A percentile compares a stretch with the other conserved stretches of the same genome.
Conservation (phyloP, 2,329 filamentous ascomycete genomes). For the Colletotrichum sp. region DNA sequence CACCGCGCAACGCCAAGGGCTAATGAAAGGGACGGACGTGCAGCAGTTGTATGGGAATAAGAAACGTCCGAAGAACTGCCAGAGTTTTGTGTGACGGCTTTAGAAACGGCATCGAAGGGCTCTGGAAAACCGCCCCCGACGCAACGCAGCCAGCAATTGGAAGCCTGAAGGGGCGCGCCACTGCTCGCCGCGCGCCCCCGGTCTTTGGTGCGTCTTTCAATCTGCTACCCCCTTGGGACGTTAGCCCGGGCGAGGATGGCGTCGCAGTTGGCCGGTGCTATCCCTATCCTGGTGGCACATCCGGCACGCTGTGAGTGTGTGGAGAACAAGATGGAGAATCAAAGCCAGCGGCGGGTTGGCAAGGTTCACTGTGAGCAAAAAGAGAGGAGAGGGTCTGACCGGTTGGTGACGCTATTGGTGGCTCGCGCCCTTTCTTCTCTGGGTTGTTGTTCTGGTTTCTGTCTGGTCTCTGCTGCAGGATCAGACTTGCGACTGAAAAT, state of each 20-base stretch:
- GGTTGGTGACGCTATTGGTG: conserved; percentile 1
- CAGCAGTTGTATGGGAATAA: not conserved
- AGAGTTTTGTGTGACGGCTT: conserved; percentile 10
- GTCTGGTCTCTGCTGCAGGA: not conserved
- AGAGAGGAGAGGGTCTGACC: not conserved
- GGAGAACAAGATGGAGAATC: not conserved
- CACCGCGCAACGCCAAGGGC: not conserved
- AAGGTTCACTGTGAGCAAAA: not conserved
- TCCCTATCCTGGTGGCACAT: conserved; percentile 21
- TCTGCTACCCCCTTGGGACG: conserved; percentile 4
- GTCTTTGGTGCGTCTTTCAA: not conserved
- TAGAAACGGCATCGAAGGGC: conserved; percentile 3
- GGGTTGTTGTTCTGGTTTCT: not conserved
- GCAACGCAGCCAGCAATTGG: not conserved
- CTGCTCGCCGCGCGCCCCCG: not conserved
- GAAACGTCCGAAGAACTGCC: conserved; percentile 2
- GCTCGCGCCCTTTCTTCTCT: not conserved
- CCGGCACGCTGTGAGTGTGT: conserved; percentile 5
- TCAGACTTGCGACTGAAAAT: not conserved
- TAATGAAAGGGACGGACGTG: not conserved
- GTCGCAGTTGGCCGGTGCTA: conserved; percentile 14
- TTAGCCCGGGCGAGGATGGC: not conserved
- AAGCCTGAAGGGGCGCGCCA: not conserved
- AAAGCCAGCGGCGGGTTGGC: not conserved
- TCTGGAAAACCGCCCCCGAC: conserved; percentile 2